These are phyloP conservation scores for Dryas alaskensis DNA, from an alignment of 306 rosid genomes.

Conservation along the genomic window DNA sequence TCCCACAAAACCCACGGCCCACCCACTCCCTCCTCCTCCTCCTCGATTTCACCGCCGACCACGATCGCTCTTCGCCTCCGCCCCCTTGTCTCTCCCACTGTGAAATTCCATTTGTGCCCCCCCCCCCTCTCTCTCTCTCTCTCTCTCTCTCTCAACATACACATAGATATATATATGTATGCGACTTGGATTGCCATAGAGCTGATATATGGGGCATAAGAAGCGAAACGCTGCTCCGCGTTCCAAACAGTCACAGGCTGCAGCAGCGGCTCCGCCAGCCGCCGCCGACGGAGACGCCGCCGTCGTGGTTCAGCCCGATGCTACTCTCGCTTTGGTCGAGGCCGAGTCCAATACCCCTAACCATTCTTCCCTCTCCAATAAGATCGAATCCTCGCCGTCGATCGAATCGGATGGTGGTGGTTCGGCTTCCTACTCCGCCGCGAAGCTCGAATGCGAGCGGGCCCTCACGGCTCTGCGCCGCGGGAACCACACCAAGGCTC, in stretches of 20 bases:
- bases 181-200: conserved; percentile 58
- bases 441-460: conserved; percentile 80
- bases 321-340: neutral
- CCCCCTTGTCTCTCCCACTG: neutral
- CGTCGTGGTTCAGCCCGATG: neutral
- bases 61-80: conserved; percentile 43
- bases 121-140: neutral
- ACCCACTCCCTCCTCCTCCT: neutral
- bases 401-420: conserved; percentile 41
- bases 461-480: conserved; percentile 81
- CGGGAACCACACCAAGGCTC: conserved; percentile 82
- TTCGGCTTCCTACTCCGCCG: conserved; percentile 39
- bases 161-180: conserved; percentile 41
- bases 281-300: conserved; percentile 51
- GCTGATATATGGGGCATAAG: conserved; percentile 74
- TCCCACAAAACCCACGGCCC: too few species aligned
- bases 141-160: neutral
- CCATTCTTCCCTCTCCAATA: conserved; percentile 8
- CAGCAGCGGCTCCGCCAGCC: conserved; percentile 41
- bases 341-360: neutral
- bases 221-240: conserved; percentile 71
- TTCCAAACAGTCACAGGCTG: conserved; percentile 53
- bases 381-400: conserved; percentile 46
- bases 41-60: conserved; percentile 52
- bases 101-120: conserved; percentile 10